Percentiles rank a stretch among this genome's conserved stretches.
These are phyloP conservation scores for Oenanthe sinensis DNA, from an alignment of 129 eudicot genomes.

Conservation along the genomic window DNA sequence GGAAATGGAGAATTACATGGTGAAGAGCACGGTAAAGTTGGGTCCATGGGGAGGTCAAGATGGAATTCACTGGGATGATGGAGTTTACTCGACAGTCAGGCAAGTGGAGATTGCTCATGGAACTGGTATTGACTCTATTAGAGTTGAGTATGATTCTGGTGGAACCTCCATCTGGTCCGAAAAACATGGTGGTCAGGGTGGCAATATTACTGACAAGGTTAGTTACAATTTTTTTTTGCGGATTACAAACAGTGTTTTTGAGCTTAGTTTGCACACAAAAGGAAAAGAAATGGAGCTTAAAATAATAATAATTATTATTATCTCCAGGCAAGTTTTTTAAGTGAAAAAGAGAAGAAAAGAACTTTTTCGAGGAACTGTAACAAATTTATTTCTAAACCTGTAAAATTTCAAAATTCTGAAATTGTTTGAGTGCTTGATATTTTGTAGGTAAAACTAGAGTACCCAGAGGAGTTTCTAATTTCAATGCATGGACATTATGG, in stretches of 20 bases:
- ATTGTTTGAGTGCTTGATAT: constrained; percentile 1
- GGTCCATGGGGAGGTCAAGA: constrained; percentile 70
- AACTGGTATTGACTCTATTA: constrained; percentile 43
- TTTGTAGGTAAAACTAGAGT: constrained; percentile 38
- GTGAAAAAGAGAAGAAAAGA: neutral
- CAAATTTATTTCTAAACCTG: neutral
- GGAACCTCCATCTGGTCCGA: constrained; percentile 45
- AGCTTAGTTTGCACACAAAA: neutral
- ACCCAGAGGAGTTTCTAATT: constrained; percentile 47
- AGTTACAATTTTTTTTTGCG: neutral
- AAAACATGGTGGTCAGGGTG: constrained; percentile 55
- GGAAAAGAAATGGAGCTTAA: neutral
- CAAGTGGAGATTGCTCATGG: constrained; percentile 48
- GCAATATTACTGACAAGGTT: constrained; percentile 36
- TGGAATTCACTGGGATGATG: constrained; percentile 60
- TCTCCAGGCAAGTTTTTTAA: neutral
- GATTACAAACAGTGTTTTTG: neutral
- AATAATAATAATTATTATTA: neutral
- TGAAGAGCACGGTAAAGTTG: constrained; percentile 13
- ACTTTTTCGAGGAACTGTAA: neutral
- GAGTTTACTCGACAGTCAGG: constrained; percentile 33
- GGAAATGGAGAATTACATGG: constrained; percentile 26
- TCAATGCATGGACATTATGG: constrained; percentile 43
- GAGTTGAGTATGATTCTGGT: constrained; percentile 36
- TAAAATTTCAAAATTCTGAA: neutral